These are phyloP conservation scores for Myxozyma geophila DNA, from an alignment of 805 yeast genomes.

Conservation along the genomic window DNA sequence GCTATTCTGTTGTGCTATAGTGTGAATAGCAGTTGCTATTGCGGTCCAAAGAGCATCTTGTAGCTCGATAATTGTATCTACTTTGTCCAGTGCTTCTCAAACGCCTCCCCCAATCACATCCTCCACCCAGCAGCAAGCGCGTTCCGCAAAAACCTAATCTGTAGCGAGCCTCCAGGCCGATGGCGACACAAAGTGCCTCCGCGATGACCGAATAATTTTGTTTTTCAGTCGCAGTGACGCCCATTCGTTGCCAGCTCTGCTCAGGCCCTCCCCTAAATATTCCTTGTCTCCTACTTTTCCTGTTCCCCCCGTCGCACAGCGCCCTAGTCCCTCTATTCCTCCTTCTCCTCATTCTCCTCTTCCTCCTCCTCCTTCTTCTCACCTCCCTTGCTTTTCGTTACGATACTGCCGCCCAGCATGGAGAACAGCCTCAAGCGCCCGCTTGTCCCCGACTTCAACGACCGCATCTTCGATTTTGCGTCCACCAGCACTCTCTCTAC, in stretches of 20 bases:
- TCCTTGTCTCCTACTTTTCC: background rate
- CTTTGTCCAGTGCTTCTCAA: background rate
- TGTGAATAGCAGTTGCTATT: background rate
- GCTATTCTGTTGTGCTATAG: background rate
- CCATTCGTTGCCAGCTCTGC: constrained; percentile 13
- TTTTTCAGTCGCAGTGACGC: constrained; percentile 6
- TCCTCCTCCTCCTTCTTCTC: background rate
- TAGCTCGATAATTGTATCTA: background rate
- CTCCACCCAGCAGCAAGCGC: background rate
- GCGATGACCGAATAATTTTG: constrained; percentile 28
- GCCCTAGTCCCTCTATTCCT: background rate
- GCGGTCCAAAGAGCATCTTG: no score
- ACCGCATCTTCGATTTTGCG: constrained; percentile 10
- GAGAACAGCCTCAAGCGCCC: constrained; percentile 5
- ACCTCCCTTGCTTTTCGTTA: background rate
- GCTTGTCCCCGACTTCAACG: constrained; percentile 6
- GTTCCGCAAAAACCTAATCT: no score
- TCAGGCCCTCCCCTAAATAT: constrained; percentile 9
- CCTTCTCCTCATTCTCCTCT: background rate
- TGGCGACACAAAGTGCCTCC: constrained; percentile 13
- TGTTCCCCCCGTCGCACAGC: background rate
- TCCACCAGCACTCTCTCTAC: constrained; percentile 4
- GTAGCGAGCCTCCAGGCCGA: background rate
- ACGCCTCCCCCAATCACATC: no score
- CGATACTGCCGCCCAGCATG: background rate